A percentile compares a stretch with the other conserved stretches of the same genome.
phyloP scores from a whole-genome alignment of 192 early-diverging fungal species.

The Coemansia aciculifera region DNA sequence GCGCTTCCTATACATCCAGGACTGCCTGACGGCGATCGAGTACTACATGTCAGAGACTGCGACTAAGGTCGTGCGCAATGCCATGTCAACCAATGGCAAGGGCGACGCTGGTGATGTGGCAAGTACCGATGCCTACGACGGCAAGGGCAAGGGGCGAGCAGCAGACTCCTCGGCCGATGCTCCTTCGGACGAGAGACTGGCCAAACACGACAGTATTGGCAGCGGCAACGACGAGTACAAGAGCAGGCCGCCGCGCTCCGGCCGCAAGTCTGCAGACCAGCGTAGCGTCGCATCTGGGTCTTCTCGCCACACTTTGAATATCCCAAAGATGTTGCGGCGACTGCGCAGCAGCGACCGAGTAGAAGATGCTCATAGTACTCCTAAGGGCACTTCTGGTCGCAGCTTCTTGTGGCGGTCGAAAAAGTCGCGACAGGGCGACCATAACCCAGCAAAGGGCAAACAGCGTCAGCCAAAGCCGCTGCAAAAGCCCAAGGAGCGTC shows the following conservation, averaged over 20 bases:
- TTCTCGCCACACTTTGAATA: conserved; percentile 25
- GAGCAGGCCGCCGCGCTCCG: conserved; percentile 3
- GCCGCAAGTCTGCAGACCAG: conserved; percentile 19
- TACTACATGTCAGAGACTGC: conserved; percentile 87
- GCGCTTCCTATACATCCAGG: conserved; percentile 70
- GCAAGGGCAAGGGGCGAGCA: neutral
- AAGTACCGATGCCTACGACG: neutral
- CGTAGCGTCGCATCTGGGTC: conserved; percentile 31
- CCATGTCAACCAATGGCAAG: conserved; percentile 32
- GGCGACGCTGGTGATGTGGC: neutral
- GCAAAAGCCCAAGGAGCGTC: conserved; percentile 17
- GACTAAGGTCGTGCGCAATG: conserved; percentile 71
- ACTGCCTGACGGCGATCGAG: conserved; percentile 64
- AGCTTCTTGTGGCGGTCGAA: conserved; percentile 24
- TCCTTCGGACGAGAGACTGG: neutral
- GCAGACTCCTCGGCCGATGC: neutral
- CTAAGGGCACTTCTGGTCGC: conserved; percentile 11
- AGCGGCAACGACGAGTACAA: neutral
- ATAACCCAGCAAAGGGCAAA: neutral
- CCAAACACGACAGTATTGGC: neutral
- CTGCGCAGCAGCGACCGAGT: conserved; percentile 38
- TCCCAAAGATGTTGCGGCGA: conserved; percentile 37
- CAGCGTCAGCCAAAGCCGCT: conserved; percentile 12
- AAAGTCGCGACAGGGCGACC: conserved; percentile 3
- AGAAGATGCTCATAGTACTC: neutral